These are phyloP conservation scores for Hypoxylon rubiginosum DNA, from an alignment of 2,329 filamentous ascomycete species.

Conservation along the genomic window DNA sequence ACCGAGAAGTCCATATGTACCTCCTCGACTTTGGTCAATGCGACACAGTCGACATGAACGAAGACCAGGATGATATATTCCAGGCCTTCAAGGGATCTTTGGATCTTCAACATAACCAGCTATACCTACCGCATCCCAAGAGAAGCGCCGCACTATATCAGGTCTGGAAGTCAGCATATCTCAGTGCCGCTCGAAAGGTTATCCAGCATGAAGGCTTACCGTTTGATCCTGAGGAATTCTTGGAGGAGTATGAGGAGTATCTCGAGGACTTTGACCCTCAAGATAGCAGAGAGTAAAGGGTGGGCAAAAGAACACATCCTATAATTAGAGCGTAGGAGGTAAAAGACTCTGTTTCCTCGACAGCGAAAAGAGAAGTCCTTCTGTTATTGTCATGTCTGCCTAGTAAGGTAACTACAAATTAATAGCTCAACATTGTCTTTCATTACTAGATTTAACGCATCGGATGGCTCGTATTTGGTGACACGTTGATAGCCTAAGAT, in stretches of 20 bases:
- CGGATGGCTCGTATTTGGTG: too few relatives aligned
- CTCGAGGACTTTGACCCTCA: constrained; percentile 30
- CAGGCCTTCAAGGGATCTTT: constrained; percentile 7
- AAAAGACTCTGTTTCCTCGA: too few relatives aligned
- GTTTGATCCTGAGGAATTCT: constrained; percentile 2
- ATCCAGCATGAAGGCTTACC: neutral
- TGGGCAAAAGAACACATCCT: too few relatives aligned
- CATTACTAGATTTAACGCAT: too few relatives aligned
- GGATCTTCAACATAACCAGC: neutral
- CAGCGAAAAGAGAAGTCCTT: too few relatives aligned
- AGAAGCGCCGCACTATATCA: constrained; percentile 2
- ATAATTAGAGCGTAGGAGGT: too few relatives aligned
- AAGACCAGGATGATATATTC: constrained; percentile 1
- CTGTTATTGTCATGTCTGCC: too few relatives aligned
- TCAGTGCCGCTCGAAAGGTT: neutral
- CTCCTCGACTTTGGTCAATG: constrained; percentile 8
- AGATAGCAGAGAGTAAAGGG: too few relatives aligned
- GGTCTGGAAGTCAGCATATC: neutral
- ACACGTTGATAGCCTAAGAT: too few relatives aligned
- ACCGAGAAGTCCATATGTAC: neutral
- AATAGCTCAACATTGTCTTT: too few relatives aligned
- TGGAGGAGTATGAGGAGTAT: constrained; percentile 14
- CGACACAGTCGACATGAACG: neutral
- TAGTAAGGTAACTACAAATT: too few relatives aligned
- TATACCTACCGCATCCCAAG: constrained; percentile 4